Evolutionary conservation across 1,284 basidiomycete species (phyloP).

Genomic region (Boletus semigastroideus): DNA sequence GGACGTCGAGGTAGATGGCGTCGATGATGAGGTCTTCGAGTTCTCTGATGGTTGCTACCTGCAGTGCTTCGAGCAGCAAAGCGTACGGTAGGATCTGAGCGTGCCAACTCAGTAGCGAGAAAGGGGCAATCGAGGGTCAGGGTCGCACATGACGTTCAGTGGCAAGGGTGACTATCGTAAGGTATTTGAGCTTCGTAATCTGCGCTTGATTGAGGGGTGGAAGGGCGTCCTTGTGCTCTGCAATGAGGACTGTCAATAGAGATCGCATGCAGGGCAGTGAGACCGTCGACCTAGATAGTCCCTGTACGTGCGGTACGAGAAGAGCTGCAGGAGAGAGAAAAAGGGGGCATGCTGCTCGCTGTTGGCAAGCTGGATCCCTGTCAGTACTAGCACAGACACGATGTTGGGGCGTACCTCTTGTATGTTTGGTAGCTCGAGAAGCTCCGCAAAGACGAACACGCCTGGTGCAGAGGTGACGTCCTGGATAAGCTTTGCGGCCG

Average conservation of each 20-base stretch:
- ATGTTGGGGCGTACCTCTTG: conserved; percentile 60
- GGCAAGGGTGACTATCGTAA: conserved; percentile 85
- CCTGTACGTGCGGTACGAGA: conserved; percentile 83
- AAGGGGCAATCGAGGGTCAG: not conserved
- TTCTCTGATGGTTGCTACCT: conserved; percentile 75
- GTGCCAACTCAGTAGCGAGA: not conserved
- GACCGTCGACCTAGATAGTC: conserved; percentile 65
- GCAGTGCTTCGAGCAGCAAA: conserved; percentile 62
- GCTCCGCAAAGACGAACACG: conserved; percentile 87
- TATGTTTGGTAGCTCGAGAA: conserved; percentile 80
- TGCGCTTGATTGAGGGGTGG: conserved; percentile 75
- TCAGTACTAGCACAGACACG: conserved; percentile 1
- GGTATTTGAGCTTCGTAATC: conserved; percentile 84
- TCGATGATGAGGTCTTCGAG: conserved; percentile 97
- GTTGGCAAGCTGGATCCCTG: conserved; percentile 52
- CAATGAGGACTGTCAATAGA: conserved; percentile 1
- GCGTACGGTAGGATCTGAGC: conserved; percentile 73
- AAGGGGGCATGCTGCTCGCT: conserved; percentile 63
- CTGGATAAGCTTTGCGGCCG: conserved; percentile 83
- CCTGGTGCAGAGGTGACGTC: conserved; percentile 87
- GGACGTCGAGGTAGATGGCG: conserved; percentile 85
- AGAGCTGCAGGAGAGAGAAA: conserved; percentile 73
- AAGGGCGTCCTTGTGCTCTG: conserved; percentile 63
- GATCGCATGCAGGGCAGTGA: not conserved
- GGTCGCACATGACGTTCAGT: conserved; percentile 65